Percentiles rank a stretch among this genome's conserved stretches.
These are phyloP conservation scores for Rubus idaeus DNA, from an alignment of 306 rosid genomes.

Conservation along the genomic window DNA sequence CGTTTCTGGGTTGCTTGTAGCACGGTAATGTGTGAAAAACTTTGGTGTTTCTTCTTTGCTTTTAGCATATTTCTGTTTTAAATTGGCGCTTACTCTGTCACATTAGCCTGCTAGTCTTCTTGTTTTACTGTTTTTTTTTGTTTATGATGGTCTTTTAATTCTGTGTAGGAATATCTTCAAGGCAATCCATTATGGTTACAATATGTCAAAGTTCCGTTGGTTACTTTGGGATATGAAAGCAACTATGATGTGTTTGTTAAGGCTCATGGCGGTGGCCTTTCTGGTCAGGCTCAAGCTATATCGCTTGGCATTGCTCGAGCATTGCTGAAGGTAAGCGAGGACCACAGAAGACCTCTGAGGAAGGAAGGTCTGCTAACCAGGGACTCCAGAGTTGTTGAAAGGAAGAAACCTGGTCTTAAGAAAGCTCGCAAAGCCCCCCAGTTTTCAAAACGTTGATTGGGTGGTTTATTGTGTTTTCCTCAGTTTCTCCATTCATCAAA, in stretches of 20 bases:
- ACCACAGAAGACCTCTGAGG: constrained; percentile 74
- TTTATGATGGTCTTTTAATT: neutral
- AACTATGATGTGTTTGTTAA: constrained; percentile 87
- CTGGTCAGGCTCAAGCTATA: constrained; percentile 98
- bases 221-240: constrained; percentile 76
- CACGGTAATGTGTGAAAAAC: neutral
- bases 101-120: neutral
- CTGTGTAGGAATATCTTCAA: constrained; percentile 84
- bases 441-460: constrained; percentile 79
- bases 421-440: constrained; percentile 99
- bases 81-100: neutral
- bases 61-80: neutral
- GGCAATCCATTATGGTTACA: constrained; percentile 95
- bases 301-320: constrained; percentile 96
- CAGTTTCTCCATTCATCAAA: neutral
- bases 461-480: constrained; percentile 9
- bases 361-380: constrained; percentile 91
- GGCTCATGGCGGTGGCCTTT: constrained; percentile 93
- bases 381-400: constrained; percentile 92
- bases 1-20: neutral
- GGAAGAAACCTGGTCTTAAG: constrained; percentile 94
- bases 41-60: neutral
- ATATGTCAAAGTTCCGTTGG: constrained; percentile 68
- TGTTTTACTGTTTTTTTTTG: neutral
- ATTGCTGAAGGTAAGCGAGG: constrained; percentile 78